Evolutionary conservation across 495 filamentous ascomycete species (phyloP).

Genomic region (Penicillium maclennaniae): DNA sequence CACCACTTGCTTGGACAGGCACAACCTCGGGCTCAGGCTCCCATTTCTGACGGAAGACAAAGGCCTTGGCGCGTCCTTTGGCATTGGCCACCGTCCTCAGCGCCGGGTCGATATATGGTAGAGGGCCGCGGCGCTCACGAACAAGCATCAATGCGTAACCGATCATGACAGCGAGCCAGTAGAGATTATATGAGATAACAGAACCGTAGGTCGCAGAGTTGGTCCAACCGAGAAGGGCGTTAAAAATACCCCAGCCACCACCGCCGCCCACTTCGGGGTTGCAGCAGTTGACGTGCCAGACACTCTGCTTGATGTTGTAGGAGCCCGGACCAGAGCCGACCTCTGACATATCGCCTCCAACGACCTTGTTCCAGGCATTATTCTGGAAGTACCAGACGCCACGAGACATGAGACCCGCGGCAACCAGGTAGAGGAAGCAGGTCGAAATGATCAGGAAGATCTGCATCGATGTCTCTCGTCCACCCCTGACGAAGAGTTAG

Average conservation of each 20-base stretch:
- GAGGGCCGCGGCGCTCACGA: constrained; percentile 19
- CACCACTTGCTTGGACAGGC: constrained; percentile 8
- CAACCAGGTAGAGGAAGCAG: constrained; percentile 82
- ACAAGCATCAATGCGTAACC: constrained; percentile 24
- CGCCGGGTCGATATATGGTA: constrained; percentile 23
- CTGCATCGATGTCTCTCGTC: constrained; percentile 63
- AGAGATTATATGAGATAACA: constrained; percentile 84
- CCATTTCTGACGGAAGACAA: constrained; percentile 16
- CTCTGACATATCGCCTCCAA: constrained; percentile 73
- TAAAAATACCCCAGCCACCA: constrained; percentile 88
- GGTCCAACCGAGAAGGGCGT: constrained; percentile 74
- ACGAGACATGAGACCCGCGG: constrained; percentile 75
- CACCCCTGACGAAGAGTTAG: constrained; percentile 42
- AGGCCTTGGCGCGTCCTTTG: constrained; percentile 21
- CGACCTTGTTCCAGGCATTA: constrained; percentile 57
- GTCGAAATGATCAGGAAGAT: constrained; percentile 78
- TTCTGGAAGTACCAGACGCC: constrained; percentile 70
- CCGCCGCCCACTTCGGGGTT: constrained; percentile 67
- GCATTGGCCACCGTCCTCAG: constrained; percentile 4
- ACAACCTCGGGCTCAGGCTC: constrained; percentile 5
- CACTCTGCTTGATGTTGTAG: constrained; percentile 78
- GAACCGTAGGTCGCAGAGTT: constrained; percentile 81
- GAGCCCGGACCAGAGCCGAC: constrained; percentile 75
- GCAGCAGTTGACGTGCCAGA: constrained; percentile 95
- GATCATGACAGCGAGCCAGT: constrained; percentile 56